Base-by-base conservation (phyloP, 768 basidiomycete genomes). In the Suillus fuscotomentosus region DNA sequence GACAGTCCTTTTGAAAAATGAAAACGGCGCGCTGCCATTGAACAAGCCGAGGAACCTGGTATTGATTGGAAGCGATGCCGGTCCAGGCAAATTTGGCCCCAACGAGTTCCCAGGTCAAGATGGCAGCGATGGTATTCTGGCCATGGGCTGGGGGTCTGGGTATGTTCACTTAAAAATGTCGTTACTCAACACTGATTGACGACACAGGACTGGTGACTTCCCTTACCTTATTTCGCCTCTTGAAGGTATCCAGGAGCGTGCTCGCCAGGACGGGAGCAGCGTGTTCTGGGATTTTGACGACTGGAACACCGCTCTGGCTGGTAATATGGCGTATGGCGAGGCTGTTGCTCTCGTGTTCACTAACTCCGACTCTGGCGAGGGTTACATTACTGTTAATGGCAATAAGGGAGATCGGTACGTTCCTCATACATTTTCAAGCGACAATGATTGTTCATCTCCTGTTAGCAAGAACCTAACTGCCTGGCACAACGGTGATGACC, bases 141-240 rank as follows among this genome's bases (percentile, higher is more conserved):
- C 92, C 10, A 90, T 94, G 88, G 92, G 92, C 31, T 95, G 94
- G 94, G 94, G 91, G 22, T 88, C 87, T 60, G 91, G 90, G 72
- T 76, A 20, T n/a, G 74, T 70, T 13, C 14, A 0, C 22, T 20
- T 60, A 8, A 20, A 34, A 3, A 22, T 36, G 1, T 31, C 31
- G 31, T 31, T 31, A 31, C 5, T 31, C 31, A 6, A 31, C 31
- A 31, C 31, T 60, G 64, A 41, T 55, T 14, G 45, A 6, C 13
- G 8, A 8, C 17, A 6, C 55, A 81, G 82, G 8, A 91, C 92
- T 0, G 82, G 85, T 8, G 83, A 86, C 68, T 88, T 89, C 79
- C 86, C 92, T 5, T 93, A 92, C 75, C 82, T 93, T 17, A 78
- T 92, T 65, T 84, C 88, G 83, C 92, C 92, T 9, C 78, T 89